These are phyloP conservation scores for Salix suchowensis DNA, from an alignment of 345 rosid genomes.

Conservation along the genomic window DNA sequence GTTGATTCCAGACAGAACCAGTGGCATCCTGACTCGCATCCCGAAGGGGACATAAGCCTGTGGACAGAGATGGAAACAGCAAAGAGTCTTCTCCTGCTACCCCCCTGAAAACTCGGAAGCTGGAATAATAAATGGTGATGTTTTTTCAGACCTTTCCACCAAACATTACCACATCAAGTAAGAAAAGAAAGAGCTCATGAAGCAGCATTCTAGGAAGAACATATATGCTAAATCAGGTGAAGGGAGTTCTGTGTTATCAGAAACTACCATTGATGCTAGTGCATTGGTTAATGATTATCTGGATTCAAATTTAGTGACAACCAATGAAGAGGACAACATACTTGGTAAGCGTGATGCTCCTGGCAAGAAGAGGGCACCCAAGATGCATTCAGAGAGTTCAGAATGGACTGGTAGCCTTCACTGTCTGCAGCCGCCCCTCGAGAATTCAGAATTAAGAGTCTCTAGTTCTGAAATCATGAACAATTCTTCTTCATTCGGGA, in stretches of 20 bases:
- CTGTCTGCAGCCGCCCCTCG: not conserved
- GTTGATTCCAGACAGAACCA: constrained; percentile 7
- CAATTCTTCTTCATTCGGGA: not conserved
- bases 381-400: not conserved
- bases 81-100: not conserved
- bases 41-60: not conserved
- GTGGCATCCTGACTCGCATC: not conserved
- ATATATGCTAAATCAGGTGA: not conserved
- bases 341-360: not conserved
- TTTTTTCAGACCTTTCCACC: not conserved
- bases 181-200: not conserved
- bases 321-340: not conserved
- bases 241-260: not conserved
- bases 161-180: not conserved
- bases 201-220: not conserved
- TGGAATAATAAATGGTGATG: not conserved
- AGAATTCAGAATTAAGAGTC: not conserved
- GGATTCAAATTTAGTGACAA: constrained; percentile 7
- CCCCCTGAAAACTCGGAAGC: not conserved
- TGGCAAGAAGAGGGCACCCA: constrained; percentile 1
- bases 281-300: constrained; percentile 14
- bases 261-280: not conserved
- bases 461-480: not conserved
- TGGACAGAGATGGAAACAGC: constrained; percentile 6
- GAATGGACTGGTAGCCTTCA: not conserved